Conservation (phyloP, 192 early-diverging fungal species). For the Coemansia guatemalensis region DNA sequence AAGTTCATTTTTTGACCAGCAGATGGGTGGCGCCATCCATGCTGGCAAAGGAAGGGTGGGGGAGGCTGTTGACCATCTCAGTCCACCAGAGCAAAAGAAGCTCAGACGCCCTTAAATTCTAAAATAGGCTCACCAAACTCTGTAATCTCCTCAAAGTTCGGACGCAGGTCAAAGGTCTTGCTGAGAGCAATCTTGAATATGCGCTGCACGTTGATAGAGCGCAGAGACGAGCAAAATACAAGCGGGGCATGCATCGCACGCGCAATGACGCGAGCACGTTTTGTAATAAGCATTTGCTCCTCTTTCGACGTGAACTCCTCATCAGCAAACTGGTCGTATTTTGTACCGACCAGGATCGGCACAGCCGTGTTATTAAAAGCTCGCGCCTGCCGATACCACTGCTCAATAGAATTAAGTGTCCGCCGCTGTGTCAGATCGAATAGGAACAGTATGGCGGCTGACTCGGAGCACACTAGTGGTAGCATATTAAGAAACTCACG, state of each 20-base stretch:
- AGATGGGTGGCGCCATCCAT: not conserved
- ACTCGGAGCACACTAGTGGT: slow-evolving; percentile 95
- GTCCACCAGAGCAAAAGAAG: not conserved
- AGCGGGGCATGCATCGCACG: slow-evolving; percentile 94
- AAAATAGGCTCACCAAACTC: slow-evolving; percentile 90
- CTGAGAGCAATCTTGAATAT: slow-evolving; percentile 96
- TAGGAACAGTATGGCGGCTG: slow-evolving; percentile 92
- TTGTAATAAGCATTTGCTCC: slow-evolving; percentile 92
- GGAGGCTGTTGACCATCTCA: not conserved
- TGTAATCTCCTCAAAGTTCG: slow-evolving; percentile 89
- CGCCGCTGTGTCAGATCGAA: slow-evolving; percentile 92
- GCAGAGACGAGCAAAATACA: slow-evolving; percentile 91
- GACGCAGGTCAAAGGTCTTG: slow-evolving; percentile 91
- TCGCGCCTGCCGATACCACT: slow-evolving; percentile 95
- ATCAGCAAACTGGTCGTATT: slow-evolving; percentile 89
- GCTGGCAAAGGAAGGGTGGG: not conserved
- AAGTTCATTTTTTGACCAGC: not conserved
- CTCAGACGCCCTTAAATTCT: slow-evolving; percentile 63
- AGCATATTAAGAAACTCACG: slow-evolving; percentile 97
- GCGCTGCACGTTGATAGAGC: slow-evolving; percentile 95
- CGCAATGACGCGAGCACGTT: slow-evolving; percentile 86
- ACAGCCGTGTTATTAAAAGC: slow-evolving; percentile 96
- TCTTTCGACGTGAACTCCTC: slow-evolving; percentile 64
- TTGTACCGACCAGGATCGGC: slow-evolving; percentile 93
- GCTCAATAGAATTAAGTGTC: slow-evolving; percentile 90